phyloP scores from a whole-genome alignment of 2,329 filamentous ascomycete species.

The Colletotrichum falcatum region DNA sequence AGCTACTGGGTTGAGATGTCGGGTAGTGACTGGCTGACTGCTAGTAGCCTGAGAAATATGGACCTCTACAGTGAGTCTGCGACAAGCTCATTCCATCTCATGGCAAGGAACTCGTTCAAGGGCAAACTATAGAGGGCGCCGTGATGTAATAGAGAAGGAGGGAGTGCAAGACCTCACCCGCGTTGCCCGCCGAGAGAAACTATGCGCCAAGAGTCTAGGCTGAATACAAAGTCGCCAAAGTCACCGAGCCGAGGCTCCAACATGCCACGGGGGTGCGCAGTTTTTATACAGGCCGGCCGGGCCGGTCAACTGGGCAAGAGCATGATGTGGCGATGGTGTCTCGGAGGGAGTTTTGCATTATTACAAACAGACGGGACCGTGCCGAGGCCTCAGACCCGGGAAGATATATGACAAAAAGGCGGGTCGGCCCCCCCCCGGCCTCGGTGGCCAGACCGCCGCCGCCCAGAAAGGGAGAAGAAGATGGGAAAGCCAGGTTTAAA shows the following conservation, averaged over 20 bases:
- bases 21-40: too few relatives aligned
- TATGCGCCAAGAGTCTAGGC: not conserved
- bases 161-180: not conserved
- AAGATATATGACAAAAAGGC: not conserved
- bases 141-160: too few relatives aligned
- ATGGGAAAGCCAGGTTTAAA: too few relatives aligned
- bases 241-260: too few relatives aligned
- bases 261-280: not conserved
- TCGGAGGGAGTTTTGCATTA: not conserved
- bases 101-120: not conserved
- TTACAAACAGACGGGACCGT: not conserved
- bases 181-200: not conserved
- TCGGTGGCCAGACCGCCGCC: too few relatives aligned
- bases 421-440: too few relatives aligned
- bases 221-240: not conserved
- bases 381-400: constrained; percentile 5
- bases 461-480: not conserved
- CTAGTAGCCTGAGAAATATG: too few relatives aligned
- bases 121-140: too few relatives aligned
- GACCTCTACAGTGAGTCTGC: not conserved
- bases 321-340: not conserved
- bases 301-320: not conserved
- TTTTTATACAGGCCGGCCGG: too few relatives aligned
- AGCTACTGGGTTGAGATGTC: too few relatives aligned
- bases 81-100: not conserved